Evolutionary conservation across 139 green algal species (phyloP).

Genomic region (Closterium sp.): DNA sequence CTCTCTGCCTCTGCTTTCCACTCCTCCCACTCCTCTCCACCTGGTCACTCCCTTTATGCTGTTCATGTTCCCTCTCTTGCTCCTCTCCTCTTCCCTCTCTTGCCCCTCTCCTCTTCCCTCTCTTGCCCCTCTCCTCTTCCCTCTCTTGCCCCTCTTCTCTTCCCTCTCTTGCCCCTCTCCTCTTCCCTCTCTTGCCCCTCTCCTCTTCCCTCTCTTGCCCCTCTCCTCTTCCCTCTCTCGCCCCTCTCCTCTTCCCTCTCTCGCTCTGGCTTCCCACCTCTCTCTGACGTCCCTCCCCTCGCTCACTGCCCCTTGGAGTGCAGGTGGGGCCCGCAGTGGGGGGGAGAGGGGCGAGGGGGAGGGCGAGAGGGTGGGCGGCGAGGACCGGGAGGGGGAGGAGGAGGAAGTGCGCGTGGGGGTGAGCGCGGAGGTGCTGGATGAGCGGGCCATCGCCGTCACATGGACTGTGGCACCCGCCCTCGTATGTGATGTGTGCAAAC

Average conservation of each 20-base stretch:
- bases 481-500: too few relatives aligned
- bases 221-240: background rate
- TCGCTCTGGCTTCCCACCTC: background rate
- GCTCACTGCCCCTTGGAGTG: too few relatives aligned
- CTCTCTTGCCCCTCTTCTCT: background rate
- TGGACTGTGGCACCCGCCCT: background rate
- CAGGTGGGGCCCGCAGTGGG: too few relatives aligned
- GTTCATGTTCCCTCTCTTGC: too few relatives aligned
- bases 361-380: background rate
- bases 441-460: background rate
- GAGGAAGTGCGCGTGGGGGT: background rate
- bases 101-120: too few relatives aligned
- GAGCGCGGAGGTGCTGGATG: background rate
- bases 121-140: background rate
- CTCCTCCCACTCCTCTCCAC: background rate
- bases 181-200: too few relatives aligned
- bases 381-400: background rate
- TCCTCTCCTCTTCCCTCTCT: too few relatives aligned
- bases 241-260: background rate
- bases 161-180: too few relatives aligned
- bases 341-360: background rate
- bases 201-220: background rate
- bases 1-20: background rate
- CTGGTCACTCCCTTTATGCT: too few relatives aligned
- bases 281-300: too few relatives aligned